phyloP scores from a whole-genome alignment of 169 alveolate genomes.

The Besnoitia besnoiti region DNA sequence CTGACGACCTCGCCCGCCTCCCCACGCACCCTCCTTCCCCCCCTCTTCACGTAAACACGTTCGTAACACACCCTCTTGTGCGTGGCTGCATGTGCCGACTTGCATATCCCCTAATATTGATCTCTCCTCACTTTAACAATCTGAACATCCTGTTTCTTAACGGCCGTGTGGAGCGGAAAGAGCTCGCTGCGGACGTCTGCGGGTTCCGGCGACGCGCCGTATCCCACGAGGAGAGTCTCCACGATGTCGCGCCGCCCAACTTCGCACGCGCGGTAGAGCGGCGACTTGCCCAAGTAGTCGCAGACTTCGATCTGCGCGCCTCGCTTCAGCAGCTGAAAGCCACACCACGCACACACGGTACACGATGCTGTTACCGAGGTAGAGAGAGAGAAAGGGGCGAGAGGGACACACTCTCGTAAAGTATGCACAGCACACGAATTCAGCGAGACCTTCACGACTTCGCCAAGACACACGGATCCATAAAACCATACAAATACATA shows the following conservation, averaged over 20 bases:
- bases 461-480: not conserved
- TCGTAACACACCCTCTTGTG: no score
- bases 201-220: slow-evolving; percentile 73
- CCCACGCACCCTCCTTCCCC: no score
- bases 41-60: no score
- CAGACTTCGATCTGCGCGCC: slow-evolving; percentile 88
- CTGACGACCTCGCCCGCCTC: no score
- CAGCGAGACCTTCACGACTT: no score
- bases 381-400: not conserved
- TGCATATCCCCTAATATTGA: not conserved
- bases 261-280: slow-evolving; percentile 86
- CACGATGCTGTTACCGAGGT: not conserved
- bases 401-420: no score
- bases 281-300: slow-evolving; percentile 87
- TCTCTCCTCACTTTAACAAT: slow-evolving; percentile 43
- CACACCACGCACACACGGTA: not conserved
- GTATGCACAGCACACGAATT: no score
- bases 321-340: slow-evolving; percentile 69
- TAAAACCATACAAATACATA: not conserved
- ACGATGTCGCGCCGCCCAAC: slow-evolving; percentile 79
- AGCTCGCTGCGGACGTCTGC: slow-evolving; percentile 74
- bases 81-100: no score
- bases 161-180: slow-evolving; percentile 65
- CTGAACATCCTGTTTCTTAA: slow-evolving; percentile 65
- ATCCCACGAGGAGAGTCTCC: slow-evolving; percentile 73